Conservation (phyloP, 176 grass and related monocot genomes). For the Avena eriantha region DNA sequence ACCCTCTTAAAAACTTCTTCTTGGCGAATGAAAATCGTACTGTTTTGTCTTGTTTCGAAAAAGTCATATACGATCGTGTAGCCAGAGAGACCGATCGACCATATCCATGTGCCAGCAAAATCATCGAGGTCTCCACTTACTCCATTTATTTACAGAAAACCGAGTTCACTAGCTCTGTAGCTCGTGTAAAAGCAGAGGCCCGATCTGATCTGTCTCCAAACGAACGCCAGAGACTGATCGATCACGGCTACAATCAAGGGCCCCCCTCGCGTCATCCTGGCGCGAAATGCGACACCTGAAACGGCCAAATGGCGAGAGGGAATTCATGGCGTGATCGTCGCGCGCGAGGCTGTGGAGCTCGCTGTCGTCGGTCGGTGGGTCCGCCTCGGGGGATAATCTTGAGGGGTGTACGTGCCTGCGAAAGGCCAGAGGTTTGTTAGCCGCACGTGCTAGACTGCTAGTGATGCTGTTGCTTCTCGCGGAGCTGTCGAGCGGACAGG, state of each 20-base stretch:
- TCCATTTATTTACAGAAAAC: neutral
- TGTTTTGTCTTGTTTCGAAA: no score
- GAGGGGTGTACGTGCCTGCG: neutral
- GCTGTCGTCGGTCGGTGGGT: slow-evolving; percentile 30
- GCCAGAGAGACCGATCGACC: no score
- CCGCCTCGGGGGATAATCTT: slow-evolving; percentile 25
- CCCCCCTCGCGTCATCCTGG: neutral
- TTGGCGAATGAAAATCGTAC: no score
- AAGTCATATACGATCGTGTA: no score
- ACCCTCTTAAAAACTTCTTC: no score
- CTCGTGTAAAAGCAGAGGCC: neutral
- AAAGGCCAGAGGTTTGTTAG: neutral
- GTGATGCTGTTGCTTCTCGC: neutral
- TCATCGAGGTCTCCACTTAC: neutral
- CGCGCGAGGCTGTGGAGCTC: slow-evolving; percentile 20
- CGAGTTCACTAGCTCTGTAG: neutral
- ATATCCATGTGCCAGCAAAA: neutral
- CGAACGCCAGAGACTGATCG: neutral
- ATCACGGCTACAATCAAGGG: neutral
- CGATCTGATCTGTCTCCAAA: neutral
- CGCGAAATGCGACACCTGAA: slow-evolving; percentile 30
- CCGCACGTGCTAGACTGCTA: slow-evolving; percentile 35
- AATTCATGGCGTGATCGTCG: neutral
- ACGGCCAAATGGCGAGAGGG: slow-evolving; percentile 10
- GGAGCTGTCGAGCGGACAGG: neutral